These are phyloP conservation scores for Aspergillus asperescens DNA, from an alignment of 495 filamentous ascomycete genomes.

Conservation along the genomic window DNA sequence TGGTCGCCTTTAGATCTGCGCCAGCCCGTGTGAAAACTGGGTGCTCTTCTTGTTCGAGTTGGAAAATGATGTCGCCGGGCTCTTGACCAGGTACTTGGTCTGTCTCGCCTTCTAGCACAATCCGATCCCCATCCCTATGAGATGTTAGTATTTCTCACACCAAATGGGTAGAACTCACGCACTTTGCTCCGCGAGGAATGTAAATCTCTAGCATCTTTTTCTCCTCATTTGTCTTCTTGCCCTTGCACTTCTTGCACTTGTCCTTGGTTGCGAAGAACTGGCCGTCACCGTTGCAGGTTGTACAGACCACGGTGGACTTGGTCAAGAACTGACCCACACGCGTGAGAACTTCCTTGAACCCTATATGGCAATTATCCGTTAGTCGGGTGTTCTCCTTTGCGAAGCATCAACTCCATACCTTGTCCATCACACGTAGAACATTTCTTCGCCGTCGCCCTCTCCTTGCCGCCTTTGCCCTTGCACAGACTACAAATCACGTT, in stretches of 20 bases:
- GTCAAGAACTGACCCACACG: conserved; percentile 78
- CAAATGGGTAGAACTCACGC: conserved; percentile 11
- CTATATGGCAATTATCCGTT: conserved; percentile 25
- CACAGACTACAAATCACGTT: conserved; percentile 82
- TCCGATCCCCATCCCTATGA: conserved; percentile 71
- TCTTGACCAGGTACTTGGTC: conserved; percentile 88
- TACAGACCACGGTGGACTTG: conserved; percentile 65
- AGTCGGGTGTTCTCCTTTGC: conserved; percentile 7
- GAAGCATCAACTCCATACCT: too few relatives aligned
- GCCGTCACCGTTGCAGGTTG: conserved; percentile 74
- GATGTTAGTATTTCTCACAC: conserved; percentile 16
- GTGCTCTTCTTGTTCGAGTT: conserved; percentile 75
- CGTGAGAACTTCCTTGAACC: conserved; percentile 64
- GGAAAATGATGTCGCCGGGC: conserved; percentile 90
- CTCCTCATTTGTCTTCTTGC: conserved; percentile 69
- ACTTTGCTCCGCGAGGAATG: conserved; percentile 81
- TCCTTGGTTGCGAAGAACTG: conserved; percentile 89
- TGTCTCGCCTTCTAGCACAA: conserved; percentile 88
- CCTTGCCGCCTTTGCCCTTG: conserved; percentile 86
- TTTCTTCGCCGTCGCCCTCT: conserved; percentile 78
- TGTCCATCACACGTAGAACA: conserved; percentile 78
- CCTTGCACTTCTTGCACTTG: conserved; percentile 97
- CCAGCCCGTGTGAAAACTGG: conserved; percentile 74
- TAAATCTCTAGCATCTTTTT: conserved; percentile 95
- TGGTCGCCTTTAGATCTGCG: conserved; percentile 70